These are phyloP conservation scores for Selenicereus undatus DNA, from an alignment of 148 eudicot species.

Conservation along the genomic window DNA sequence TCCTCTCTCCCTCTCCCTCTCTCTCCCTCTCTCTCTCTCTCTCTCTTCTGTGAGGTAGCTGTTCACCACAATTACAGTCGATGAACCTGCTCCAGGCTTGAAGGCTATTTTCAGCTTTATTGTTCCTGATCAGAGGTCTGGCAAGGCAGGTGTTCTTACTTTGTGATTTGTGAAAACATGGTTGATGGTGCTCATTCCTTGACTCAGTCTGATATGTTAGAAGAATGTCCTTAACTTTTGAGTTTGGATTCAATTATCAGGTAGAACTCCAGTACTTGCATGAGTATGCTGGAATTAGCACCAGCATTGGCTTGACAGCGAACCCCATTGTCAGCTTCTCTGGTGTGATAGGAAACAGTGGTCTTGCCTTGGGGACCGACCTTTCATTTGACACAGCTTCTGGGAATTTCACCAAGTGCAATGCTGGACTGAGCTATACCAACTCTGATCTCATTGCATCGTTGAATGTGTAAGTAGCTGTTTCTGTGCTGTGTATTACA, in stretches of 20 bases:
- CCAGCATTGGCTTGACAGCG: conserved; percentile 86
- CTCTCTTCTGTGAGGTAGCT: conserved; percentile 32
- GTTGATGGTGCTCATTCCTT: neutral
- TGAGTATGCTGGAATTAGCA: conserved; percentile 86
- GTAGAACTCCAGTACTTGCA: conserved; percentile 92
- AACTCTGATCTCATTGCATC: conserved; percentile 75
- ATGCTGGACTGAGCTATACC: conserved; percentile 72
- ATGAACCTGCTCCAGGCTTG: conserved; percentile 92
- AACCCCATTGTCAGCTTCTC: conserved; percentile 84
- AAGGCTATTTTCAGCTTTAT: conserved; percentile 80
- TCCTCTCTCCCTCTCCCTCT: neutral
- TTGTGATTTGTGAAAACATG: neutral
- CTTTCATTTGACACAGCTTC: conserved; percentile 80
- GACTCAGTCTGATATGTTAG: neutral
- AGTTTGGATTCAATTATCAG: conserved; percentile 31
- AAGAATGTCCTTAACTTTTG: neutral
- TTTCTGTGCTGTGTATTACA: neutral
- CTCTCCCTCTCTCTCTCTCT: neutral
- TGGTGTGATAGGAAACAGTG: conserved; percentile 72
- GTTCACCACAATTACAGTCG: conserved; percentile 70
- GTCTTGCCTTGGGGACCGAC: conserved; percentile 72
- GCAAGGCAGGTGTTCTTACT: conserved; percentile 49
- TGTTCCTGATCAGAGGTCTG: conserved; percentile 89
- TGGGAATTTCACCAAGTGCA: conserved; percentile 71
- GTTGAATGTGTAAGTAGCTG: conserved; percentile 66